phyloP scores from a whole-genome alignment of 176 grass and related monocot genomes.

The Ampelocalamus luodianensis region DNA sequence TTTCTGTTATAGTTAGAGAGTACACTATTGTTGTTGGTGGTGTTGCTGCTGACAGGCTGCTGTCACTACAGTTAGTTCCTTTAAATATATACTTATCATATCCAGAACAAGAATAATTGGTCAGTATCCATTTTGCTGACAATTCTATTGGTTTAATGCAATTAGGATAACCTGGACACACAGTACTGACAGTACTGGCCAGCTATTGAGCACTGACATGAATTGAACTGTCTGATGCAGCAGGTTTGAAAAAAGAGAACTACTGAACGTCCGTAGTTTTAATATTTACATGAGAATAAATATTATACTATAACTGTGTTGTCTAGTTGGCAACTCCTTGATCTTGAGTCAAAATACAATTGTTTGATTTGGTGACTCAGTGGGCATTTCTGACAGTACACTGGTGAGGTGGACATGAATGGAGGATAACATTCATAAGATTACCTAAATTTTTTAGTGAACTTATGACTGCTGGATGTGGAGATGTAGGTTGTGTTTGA shows the following conservation, averaged over 20 bases:
- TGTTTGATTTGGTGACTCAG: slow-evolving; percentile 18
- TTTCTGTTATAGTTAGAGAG: neutral
- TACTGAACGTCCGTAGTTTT: neutral
- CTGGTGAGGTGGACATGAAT: neutral
- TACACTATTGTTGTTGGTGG: neutral
- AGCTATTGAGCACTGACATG: neutral
- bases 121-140: neutral
- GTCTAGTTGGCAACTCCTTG: neutral
- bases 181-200: neutral
- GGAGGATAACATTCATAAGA: too few relatives aligned
- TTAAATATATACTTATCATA: slow-evolving; percentile 1
- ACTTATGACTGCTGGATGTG: neutral
- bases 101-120: neutral
- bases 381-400: slow-evolving; percentile 1
- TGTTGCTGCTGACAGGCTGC: neutral
- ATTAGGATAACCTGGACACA: neutral
- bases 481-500: slow-evolving; percentile 10
- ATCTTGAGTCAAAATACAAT: neutral
- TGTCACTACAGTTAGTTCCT: neutral
- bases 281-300: neutral
- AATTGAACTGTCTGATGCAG: neutral
- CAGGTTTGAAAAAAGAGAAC: neutral
- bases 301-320: neutral
- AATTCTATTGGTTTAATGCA: neutral
- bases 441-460: neutral